phyloP scores from a whole-genome alignment of 805 yeast species.

The Tetrapisispora taiwanensis region DNA sequence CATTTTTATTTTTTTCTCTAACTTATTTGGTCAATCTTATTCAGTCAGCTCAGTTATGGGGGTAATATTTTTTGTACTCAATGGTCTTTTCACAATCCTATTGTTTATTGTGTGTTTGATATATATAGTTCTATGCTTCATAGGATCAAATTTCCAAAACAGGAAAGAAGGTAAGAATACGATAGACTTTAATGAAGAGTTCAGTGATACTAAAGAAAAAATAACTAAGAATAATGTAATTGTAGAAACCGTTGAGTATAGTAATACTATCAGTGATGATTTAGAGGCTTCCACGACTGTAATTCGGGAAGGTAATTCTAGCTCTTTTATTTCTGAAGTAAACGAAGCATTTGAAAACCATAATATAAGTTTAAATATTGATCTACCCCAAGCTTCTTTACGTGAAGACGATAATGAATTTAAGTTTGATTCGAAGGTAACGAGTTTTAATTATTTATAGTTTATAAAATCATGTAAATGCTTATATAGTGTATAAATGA shows the following conservation, averaged over 20 bases:
- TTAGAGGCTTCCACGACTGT: not conserved
- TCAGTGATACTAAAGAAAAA: not conserved
- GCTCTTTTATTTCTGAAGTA: not conserved
- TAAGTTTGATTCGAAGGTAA: not conserved
- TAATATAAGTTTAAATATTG: not conserved
- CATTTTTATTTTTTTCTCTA: conserved; percentile 76
- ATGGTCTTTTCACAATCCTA: conserved; percentile 77
- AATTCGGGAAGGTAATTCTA: no score
- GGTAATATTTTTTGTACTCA: conserved; percentile 75
- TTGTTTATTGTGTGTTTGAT: conserved; percentile 60
- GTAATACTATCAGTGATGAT: not conserved
- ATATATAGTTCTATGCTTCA: conserved; percentile 32
- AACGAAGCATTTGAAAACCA: not conserved
- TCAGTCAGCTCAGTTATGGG: conserved; percentile 82
- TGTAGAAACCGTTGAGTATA: not conserved
- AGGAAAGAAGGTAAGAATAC: not conserved
- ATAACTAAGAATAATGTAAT: not conserved
- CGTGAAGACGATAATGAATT: not conserved
- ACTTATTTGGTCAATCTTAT: conserved; percentile 69
- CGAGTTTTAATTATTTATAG: not conserved
- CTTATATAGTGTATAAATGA: not conserved
- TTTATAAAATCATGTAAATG: not conserved
- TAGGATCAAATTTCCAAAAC: not conserved
- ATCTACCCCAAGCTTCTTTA: not conserved
- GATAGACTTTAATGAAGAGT: not conserved